phyloP scores from a whole-genome alignment of 2,329 filamentous ascomycete genomes.

The Ceratocystis lukuohia region DNA sequence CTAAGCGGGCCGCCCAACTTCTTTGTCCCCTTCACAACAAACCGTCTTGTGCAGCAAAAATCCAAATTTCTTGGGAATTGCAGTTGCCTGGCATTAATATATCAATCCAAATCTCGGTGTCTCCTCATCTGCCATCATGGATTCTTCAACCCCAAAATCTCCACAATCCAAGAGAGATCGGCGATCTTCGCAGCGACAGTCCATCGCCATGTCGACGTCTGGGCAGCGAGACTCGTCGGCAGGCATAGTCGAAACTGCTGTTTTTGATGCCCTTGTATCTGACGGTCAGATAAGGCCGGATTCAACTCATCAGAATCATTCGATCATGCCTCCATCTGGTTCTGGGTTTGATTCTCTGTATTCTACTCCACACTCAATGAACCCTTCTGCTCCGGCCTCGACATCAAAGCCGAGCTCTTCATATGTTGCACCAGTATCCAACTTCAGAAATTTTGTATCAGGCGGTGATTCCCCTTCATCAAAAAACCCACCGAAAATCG shows the following conservation, averaged over 20 bases:
- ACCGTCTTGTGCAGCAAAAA: no score
- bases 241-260: constrained; percentile 7
- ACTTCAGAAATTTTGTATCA: not conserved
- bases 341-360: not conserved
- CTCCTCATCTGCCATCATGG: not conserved
- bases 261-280: constrained; percentile 18
- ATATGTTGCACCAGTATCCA: not conserved
- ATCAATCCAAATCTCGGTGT: not conserved
- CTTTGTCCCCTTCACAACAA: no score
- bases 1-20: no score
- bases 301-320: constrained; percentile 1
- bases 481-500: constrained; percentile 14
- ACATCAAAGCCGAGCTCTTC: not conserved
- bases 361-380: not conserved
- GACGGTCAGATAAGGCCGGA: constrained; percentile 12
- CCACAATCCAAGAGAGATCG: not conserved
- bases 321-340: not conserved
- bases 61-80: no score
- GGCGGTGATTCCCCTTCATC: constrained; percentile 8
- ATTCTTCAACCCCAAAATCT: not conserved
- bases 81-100: not conserved
- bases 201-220: constrained; percentile 10
- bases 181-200: constrained; percentile 15
- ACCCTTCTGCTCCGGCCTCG: not conserved
- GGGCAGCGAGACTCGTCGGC: constrained; percentile 7